A percentile compares a stretch with the other conserved stretches of the same genome.
phyloP scores from a whole-genome alignment of 2,329 filamentous ascomycete genomes.

The Chlorencoelia australis region DNA sequence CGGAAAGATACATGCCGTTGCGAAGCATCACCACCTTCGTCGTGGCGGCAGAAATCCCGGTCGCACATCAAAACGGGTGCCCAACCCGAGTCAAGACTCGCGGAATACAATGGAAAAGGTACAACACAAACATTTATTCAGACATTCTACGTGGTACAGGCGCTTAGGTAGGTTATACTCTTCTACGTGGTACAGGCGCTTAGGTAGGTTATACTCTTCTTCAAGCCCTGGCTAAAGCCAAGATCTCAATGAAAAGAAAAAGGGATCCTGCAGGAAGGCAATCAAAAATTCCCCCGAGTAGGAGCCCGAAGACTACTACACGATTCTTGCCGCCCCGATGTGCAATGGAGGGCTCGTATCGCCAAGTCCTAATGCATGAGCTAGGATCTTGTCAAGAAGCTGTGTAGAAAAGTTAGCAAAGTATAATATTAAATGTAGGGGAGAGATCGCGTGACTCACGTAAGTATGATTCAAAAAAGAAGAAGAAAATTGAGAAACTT shows the following conservation, averaged over 20 bases:
- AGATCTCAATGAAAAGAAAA: constrained; percentile 30
- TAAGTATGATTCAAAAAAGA: constrained; percentile 28
- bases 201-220: constrained; percentile 23
- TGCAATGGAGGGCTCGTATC: constrained; percentile 44
- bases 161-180: constrained; percentile 7
- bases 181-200: no score
- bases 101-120: no score
- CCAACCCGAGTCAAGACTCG: no score
- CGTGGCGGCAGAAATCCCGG: no score
- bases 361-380: constrained; percentile 24
- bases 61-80: no score
- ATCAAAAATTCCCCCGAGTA: constrained; percentile 30
- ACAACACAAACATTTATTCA: no score
- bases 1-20: no score
- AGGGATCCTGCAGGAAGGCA: constrained; percentile 12
- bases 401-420: no score
- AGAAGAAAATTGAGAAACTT: constrained; percentile 4
- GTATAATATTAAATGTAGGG: no score
- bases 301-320: constrained; percentile 28
- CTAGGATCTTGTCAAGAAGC: constrained; percentile 23
- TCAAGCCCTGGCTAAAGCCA: constrained; percentile 27
- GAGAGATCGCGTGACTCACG: no score
- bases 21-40: no score
- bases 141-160: no score
- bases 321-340: constrained; percentile 39